These are phyloP conservation scores for Apocynum venetum DNA, from an alignment of 257 asterid genomes.

Conservation along the genomic window DNA sequence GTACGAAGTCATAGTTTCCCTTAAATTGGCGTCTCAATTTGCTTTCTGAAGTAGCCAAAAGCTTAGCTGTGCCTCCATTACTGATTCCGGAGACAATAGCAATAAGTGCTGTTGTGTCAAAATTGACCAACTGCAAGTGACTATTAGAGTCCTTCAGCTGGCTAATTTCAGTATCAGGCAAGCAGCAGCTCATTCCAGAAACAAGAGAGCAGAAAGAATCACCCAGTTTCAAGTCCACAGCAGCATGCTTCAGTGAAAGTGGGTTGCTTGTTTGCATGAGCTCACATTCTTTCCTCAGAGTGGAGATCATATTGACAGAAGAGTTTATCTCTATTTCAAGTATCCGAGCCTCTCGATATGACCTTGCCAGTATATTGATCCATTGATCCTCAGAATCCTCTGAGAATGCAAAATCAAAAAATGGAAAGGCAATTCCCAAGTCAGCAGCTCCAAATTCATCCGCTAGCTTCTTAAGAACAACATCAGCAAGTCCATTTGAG, in stretches of 20 bases:
- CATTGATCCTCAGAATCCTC: slow-evolving; percentile 55
- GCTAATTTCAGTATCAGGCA: slow-evolving; percentile 19
- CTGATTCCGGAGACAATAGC: slow-evolving; percentile 91
- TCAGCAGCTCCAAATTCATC: slow-evolving; percentile 49
- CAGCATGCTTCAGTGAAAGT: slow-evolving; percentile 19
- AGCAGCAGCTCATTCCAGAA: slow-evolving; percentile 53
- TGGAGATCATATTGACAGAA: neutral
- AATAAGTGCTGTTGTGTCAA: slow-evolving; percentile 85
- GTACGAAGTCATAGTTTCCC: slow-evolving; percentile 77
- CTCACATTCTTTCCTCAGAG: slow-evolving; percentile 10
- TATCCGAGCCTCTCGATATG: slow-evolving; percentile 50
- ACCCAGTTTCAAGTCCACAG: slow-evolving; percentile 38
- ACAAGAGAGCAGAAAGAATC: slow-evolving; percentile 48
- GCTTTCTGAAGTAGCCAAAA: slow-evolving; percentile 61
- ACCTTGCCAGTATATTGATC: slow-evolving; percentile 54
- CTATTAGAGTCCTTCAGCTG: neutral
- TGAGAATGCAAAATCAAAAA: slow-evolving; percentile 23
- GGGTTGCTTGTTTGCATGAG: slow-evolving; percentile 2
- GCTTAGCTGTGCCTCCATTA: slow-evolving; percentile 49
- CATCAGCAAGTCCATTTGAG: slow-evolving; percentile 55
- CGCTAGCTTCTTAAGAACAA: slow-evolving; percentile 34
- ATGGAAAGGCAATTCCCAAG: slow-evolving; percentile 39
- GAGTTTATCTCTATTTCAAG: slow-evolving; percentile 38
- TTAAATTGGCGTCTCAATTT: slow-evolving; percentile 72
- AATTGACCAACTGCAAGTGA: slow-evolving; percentile 57